Conservation (phyloP, 1,139 yeast species). For the Debaryomyces udenii region DNA sequence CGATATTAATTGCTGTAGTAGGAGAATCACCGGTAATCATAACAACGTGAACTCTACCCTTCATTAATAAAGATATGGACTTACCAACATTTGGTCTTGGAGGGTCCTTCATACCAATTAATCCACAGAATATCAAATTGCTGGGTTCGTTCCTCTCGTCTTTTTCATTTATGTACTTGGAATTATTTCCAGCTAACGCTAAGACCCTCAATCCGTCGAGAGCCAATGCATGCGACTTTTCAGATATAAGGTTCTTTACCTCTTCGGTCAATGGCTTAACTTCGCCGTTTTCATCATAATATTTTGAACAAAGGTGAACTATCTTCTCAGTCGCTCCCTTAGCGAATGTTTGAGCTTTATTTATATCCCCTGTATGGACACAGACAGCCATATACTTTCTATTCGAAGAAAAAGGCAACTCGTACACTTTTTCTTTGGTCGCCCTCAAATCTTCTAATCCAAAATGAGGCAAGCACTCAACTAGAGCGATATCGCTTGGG, state of each 20-base stretch:
- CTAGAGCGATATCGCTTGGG: constrained; percentile 90
- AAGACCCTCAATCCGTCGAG: constrained; percentile 84
- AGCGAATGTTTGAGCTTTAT: constrained; percentile 61
- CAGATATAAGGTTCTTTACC: constrained; percentile 45
- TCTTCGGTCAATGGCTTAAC: constrained; percentile 56
- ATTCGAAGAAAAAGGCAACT: constrained; percentile 80
- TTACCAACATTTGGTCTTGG: constrained; percentile 83
- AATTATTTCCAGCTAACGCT: constrained; percentile 67
- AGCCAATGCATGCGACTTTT: constrained; percentile 68
- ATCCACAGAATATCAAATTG: constrained; percentile 75
- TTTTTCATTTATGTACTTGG: constrained; percentile 31
- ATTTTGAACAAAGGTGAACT: constrained; percentile 62
- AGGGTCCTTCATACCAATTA: constrained; percentile 95
- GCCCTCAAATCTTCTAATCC: constrained; percentile 72
- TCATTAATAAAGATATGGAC: constrained; percentile 72
- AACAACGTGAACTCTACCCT: constrained; percentile 92
- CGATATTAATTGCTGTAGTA: constrained; percentile 89
- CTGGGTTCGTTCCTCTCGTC: constrained; percentile 42
- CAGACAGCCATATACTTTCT: constrained; percentile 91
- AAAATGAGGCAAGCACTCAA: constrained; percentile 73
- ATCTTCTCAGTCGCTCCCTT: constrained; percentile 90
- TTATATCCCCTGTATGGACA: constrained; percentile 58
- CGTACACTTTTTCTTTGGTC: constrained; percentile 60
- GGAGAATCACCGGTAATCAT: constrained; percentile 98
- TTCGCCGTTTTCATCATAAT: constrained; percentile 60